A percentile compares a stretch with the other conserved stretches of the same genome.
phyloP scores from a whole-genome alignment of 75 land plant species.

The Pinus albicaulis region DNA sequence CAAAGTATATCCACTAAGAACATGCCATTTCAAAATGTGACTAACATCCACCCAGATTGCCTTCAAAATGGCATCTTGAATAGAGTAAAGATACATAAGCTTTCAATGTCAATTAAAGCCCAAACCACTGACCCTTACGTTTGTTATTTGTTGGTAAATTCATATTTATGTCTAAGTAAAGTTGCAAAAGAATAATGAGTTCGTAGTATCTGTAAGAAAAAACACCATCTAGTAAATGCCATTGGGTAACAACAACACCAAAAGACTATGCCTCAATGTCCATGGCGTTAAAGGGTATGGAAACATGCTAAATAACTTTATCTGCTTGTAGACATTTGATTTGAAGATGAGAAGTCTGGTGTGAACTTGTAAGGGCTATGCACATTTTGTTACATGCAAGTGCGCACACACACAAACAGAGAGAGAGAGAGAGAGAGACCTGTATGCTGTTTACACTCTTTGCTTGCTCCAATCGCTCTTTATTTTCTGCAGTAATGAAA shows the following conservation, averaged over 20 bases:
- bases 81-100: not conserved
- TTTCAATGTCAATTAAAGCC: not conserved
- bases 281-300: not conserved
- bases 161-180: not conserved
- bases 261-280: not conserved
- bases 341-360: not conserved
- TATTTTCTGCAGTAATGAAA: constrained; percentile 75
- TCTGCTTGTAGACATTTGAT: too few species aligned
- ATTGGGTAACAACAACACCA: not conserved
- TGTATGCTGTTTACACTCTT: constrained; percentile 60
- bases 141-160: not conserved
- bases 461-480: constrained; percentile 66
- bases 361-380: not conserved
- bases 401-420: not conserved
- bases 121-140: not conserved
- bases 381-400: too few species aligned
- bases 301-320: not conserved
- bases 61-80: not conserved
- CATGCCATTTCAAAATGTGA: not conserved
- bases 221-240: not conserved
- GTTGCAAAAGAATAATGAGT: not conserved
- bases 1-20: not conserved
- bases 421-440: constrained; percentile 21
- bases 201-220: not conserved
- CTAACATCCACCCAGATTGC: not conserved